These are phyloP conservation scores for Penicillium cosmopolitanum DNA, from an alignment of 495 filamentous ascomycete species.

Conservation along the genomic window DNA sequence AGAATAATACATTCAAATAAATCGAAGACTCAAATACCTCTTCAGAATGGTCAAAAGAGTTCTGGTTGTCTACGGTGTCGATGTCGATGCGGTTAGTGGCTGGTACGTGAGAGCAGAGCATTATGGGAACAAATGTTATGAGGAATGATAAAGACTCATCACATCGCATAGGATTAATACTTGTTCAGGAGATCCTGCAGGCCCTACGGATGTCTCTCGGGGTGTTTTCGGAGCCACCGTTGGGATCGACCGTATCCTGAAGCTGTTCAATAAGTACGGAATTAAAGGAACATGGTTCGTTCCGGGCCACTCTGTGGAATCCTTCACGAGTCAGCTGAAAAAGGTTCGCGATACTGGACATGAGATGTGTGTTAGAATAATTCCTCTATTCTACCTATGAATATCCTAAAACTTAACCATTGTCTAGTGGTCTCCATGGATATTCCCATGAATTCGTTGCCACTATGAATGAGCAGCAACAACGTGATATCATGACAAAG, in stretches of 20 bases:
- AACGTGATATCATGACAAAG: conserved; percentile 40
- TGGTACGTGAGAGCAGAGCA: background rate
- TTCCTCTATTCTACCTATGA: background rate
- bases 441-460: conserved; percentile 44
- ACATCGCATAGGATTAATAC: conserved; percentile 11
- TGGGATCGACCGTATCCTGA: conserved; percentile 43
- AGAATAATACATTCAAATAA: too few species aligned
- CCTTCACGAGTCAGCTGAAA: conserved; percentile 39
- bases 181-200: background rate
- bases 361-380: conserved; percentile 21
- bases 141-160: background rate
- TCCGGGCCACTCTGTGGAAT: conserved; percentile 41
- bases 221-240: conserved; percentile 47
- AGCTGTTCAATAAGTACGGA: conserved; percentile 38
- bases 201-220: conserved; percentile 7
- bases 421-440: conserved; percentile 40
- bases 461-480: conserved; percentile 32
- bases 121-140: background rate
- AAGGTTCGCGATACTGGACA: conserved; percentile 44
- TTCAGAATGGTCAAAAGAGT: conserved; percentile 41
- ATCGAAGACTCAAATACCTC: too few species aligned
- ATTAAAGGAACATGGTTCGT: conserved; percentile 50
- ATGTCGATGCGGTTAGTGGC: conserved; percentile 36
- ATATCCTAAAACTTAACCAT: background rate
- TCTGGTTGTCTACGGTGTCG: conserved; percentile 48